Base-by-base conservation (phyloP, 352 stramenopile species). In the Peronosclerospora sorghi region DNA sequence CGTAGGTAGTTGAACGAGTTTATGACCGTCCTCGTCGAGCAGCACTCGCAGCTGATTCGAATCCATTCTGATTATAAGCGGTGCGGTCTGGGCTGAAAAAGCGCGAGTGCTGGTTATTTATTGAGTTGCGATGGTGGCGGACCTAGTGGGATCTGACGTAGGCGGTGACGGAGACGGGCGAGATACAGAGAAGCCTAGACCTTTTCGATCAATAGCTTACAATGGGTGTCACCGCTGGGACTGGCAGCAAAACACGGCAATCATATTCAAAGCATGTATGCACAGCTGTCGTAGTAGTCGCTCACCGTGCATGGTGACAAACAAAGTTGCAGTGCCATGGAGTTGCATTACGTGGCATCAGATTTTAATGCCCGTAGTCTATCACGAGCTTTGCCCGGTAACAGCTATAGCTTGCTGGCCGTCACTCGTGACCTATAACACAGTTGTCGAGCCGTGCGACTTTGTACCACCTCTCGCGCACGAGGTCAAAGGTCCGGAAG, bases 401-500 rank as follows among this genome's bases (percentile, higher is more conserved):
- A 35, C 13, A 35, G 17, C 21, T 26, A 26, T 6, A 26, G 21
- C 21, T 26, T 6, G 21, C 21, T 26, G 21, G 21, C 21, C 21
- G 21, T 26, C 6, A 26, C 21, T 26, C 21, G 21, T 26, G 21
- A 26, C 21, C 21, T 6, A 26, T 26, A 26, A 7, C 6, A 26
- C 37, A 36, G 38, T 34, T 35, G 13, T 3, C 17, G 32, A 24
- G 24, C 6, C 13, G 13, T 17, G 30, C 17, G 13, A 17, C 18
- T 17, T 35, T 35, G 54, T 64, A 60, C 56, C 56, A 64, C 51
- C 45, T 64, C 56, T 60, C 45, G 34, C 51, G 49, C 50, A 59
- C 49, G 54, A 37, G 55, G 56, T 38, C 49, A 46, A 38, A 51
- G 48, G 54, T 62, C 54, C 32, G 23, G 36, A 46, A 47, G 42